Evolutionary conservation across 2,329 filamentous ascomycete species (phyloP).

Genomic region (Monilinia fructigena): DNA sequence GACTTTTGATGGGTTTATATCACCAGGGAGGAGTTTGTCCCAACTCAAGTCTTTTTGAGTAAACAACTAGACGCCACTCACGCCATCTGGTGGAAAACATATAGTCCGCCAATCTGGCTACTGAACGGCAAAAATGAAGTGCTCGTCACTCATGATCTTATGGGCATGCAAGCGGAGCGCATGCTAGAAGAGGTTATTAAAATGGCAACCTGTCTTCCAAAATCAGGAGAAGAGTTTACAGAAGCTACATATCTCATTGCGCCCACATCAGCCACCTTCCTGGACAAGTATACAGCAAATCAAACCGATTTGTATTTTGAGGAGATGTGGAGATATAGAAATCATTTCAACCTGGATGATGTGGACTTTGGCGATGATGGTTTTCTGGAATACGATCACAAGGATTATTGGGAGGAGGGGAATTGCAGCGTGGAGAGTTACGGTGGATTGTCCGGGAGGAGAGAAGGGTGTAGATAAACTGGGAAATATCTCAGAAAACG

Average conservation of each 20-base stretch:
- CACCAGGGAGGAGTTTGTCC: slow-evolving; percentile 80
- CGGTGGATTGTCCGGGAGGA: slow-evolving; percentile 35
- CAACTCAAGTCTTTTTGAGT: slow-evolving; percentile 72
- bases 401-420: slow-evolving; percentile 65
- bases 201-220: slow-evolving; percentile 60
- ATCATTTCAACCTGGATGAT: slow-evolving; percentile 76
- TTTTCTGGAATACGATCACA: slow-evolving; percentile 65
- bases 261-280: slow-evolving; percentile 67
- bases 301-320: slow-evolving; percentile 56
- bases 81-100: slow-evolving; percentile 80
- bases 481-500: background rate
- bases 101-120: slow-evolving; percentile 78
- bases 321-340: slow-evolving; percentile 66
- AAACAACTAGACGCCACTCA: slow-evolving; percentile 64
- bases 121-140: slow-evolving; percentile 73
- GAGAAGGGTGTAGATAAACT: background rate
- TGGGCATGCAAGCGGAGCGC: slow-evolving; percentile 63
- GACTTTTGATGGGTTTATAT: slow-evolving; percentile 74
- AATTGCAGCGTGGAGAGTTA: slow-evolving; percentile 62
- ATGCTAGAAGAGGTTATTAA: slow-evolving; percentile 59
- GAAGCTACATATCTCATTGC: slow-evolving; percentile 70
- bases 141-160: slow-evolving; percentile 69
- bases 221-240: slow-evolving; percentile 55
- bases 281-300: slow-evolving; percentile 58
- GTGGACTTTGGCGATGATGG: slow-evolving; percentile 77